Evolutionary conservation across 768 basidiomycete genomes (phyloP), one percentile per base, ranked within the genome.

Genomic region (Hortiboletus campestris): DNA sequence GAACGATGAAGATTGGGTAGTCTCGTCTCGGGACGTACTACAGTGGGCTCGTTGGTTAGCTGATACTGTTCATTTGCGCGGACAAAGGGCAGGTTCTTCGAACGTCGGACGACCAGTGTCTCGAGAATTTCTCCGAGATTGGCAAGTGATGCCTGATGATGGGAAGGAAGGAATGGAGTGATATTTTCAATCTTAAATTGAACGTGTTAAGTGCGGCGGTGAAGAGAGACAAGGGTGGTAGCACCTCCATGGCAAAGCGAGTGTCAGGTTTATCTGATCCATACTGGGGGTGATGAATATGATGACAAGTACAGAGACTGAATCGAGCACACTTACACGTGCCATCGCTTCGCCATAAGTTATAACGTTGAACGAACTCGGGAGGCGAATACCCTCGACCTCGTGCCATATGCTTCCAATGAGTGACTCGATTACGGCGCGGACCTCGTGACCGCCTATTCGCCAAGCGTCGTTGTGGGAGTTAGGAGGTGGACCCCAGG

Each of bases 251-350:
- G 52, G 82, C 83, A 74, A 93, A 94, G 52, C 94, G 83, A 51
- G 86, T 86, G 73, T 98, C 95, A 43, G 95, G 95, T 75, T 97
- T 97, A 73, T 97, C 94, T 53, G 91, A 91, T 14, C 94, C 94
- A 78, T 86, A 97, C 89, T 94, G 58, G 20, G 52, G 46, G n/a
- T 16, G 32, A 58, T 64, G 53, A 67, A 53, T 54, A 60, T 60
- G 57, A 56, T 32, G 56, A 52, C 17, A 60, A 44, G 59, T 17
- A 29, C 40, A 46, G 22, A 25, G 46, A 57, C 58, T 20, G 62
- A 53, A 53, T 13, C 51, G 46, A 28, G 35, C 38, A 34, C 69
- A 53, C 85, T 74, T 69, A 92, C 92, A 59, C 84, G 84, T 68
- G 81, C 78, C 90, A 98, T 97, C n/a, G 94, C 92, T 66, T 94